These are phyloP conservation scores for Camelina sativa DNA, from an alignment of 345 rosid genomes.

Conservation along the genomic window DNA sequence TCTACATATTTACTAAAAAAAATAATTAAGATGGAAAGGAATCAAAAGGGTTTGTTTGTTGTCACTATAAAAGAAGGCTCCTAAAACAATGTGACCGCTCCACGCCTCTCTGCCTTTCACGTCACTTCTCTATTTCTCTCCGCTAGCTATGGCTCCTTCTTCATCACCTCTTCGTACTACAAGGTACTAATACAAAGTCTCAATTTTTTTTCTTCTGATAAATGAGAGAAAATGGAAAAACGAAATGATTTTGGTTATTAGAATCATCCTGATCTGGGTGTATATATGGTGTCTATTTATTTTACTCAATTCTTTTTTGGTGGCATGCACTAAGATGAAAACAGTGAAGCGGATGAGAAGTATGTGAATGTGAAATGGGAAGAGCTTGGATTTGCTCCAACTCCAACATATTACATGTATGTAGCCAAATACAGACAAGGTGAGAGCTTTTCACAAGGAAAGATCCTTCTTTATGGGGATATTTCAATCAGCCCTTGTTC, in stretches of 20 bases:
- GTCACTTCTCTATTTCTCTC: not conserved
- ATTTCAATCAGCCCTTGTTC: constrained; percentile 47
- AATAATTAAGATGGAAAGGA: not conserved
- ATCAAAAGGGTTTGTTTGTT: constrained; percentile 35
- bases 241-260: not conserved
- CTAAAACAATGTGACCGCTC: constrained; percentile 23
- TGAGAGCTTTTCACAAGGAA: constrained; percentile 47
- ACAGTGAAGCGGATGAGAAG: constrained; percentile 36
- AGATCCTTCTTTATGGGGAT: constrained; percentile 43
- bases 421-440: constrained; percentile 42
- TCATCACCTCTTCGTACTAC: constrained; percentile 23
- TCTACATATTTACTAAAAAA: not conserved
- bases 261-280: not conserved
- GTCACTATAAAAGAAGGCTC: constrained; percentile 23
- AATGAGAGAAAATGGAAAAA: not conserved
- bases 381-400: constrained; percentile 44
- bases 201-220: constrained; percentile 10
- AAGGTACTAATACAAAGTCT: not conserved
- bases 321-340: constrained; percentile 21
- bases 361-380: constrained; percentile 48
- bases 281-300: constrained; percentile 3
- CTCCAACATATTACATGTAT: constrained; percentile 41
- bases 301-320: not conserved
- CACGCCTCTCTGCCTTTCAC: constrained; percentile 16
- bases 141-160: constrained; percentile 36